Conservation (phyloP, 768 basidiomycete species). For the Termitomyces sp. region DNA sequence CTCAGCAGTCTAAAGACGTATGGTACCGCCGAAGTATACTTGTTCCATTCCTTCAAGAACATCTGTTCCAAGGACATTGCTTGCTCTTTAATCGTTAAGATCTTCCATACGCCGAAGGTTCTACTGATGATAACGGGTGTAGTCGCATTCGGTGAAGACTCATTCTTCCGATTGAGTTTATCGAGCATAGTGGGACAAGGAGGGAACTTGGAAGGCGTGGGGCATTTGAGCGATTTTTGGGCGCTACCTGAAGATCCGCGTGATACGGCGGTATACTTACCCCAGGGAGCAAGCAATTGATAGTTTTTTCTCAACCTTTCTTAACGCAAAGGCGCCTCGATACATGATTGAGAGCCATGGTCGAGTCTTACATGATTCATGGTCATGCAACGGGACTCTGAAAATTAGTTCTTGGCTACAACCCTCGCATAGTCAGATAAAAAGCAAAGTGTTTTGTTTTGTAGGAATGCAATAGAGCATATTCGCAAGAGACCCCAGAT, state of each 20-base stretch:
- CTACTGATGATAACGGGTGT: not conserved
- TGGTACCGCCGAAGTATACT: conserved; percentile 7
- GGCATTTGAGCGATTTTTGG: not conserved
- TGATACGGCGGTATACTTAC: not conserved
- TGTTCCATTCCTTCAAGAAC: conserved; percentile 6
- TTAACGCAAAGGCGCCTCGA: not conserved
- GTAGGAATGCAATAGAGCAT: too few species aligned
- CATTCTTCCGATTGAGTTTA: not conserved
- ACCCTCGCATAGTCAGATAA: too few species aligned
- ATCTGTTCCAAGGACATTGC: conserved; percentile 1
- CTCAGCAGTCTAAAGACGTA: conserved; percentile 3
- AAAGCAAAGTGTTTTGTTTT: too few species aligned
- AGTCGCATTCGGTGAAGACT: not conserved
- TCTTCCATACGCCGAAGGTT: conserved; percentile 10
- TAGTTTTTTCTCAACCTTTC: not conserved
- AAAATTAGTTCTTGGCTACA: too few species aligned
- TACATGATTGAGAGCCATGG: not conserved
- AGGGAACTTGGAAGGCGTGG: not conserved
- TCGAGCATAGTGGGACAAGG: not conserved
- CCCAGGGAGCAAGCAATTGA: not conserved
- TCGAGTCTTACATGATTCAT: not conserved
- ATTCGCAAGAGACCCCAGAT: too few species aligned
- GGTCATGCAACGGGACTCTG: too few species aligned
- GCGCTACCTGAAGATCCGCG: not conserved
- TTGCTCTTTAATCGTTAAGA: conserved; percentile 9